Percentiles rank a stretch among this genome's conserved stretches.
Conservation (phyloP, 306 rosid genomes). For the Rubus idaeus region DNA sequence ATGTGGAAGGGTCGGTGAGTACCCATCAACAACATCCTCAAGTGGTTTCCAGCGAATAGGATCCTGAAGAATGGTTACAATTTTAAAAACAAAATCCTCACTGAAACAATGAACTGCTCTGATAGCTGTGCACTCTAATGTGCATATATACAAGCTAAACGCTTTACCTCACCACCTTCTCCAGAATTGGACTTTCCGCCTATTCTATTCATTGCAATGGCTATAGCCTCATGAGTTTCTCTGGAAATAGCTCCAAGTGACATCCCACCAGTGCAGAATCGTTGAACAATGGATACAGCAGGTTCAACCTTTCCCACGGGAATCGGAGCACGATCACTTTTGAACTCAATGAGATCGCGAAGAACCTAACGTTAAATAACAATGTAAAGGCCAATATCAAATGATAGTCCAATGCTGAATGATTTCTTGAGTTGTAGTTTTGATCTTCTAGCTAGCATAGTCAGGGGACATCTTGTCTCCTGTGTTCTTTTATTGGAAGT, state of each 20-base stretch:
- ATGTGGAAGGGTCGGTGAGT: constrained; percentile 97
- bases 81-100: background rate
- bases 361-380: constrained; percentile 60
- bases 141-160: background rate
- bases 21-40: constrained; percentile 93
- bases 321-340: constrained; percentile 80
- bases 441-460: background rate
- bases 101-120: constrained; percentile 8
- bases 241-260: constrained; percentile 99
- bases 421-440: background rate
- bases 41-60: constrained; percentile 99
- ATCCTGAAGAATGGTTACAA: constrained; percentile 55
- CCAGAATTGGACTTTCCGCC: constrained; percentile 99
- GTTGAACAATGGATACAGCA: constrained; percentile 83
- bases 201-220: constrained; percentile 95
- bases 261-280: constrained; percentile 99
- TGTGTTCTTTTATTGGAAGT: background rate
- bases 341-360: constrained; percentile 96
- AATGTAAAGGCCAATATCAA: constrained; percentile 19
- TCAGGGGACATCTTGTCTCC: background rate
- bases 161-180: constrained; percentile 98
- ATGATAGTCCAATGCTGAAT: background rate
- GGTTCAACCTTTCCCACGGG: constrained; percentile 97
- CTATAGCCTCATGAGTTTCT: constrained; percentile 98
- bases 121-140: background rate